Evolutionary conservation across 179 eudicot genomes (phyloP), one percentile per base, ranked within the genome.

Genomic region (Silene coronaria): DNA sequence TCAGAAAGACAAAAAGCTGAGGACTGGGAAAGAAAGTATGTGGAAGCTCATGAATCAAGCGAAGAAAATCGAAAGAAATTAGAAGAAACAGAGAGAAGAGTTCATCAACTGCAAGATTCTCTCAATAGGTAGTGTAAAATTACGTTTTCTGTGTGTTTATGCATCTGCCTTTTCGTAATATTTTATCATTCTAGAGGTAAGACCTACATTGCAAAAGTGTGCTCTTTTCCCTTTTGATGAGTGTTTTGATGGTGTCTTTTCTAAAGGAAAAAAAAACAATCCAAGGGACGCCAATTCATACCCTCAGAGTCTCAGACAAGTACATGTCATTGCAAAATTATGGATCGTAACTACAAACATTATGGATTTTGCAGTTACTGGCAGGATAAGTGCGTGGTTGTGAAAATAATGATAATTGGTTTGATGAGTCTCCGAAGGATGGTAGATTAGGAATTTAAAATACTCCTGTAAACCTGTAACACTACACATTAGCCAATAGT

Each of bases 81-180:
- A 51, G 97, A 90, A 82, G 97, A 92, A 83, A 87, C 91, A 63
- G 93, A 92, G 78, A 85, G 61, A 82, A 88, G 87, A 88, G 90
- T 87, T 71, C 84, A 81, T 72, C 90, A 87, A 68, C 91, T 90
- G 82, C 93, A 92, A 85, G 91, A 90, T 63, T 84, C 90, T 73
- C 76, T 90, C 80, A 89, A 79, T 80, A 90, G 96, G 97, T 89
- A 86, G 48, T 73, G 73, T 65, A 60, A 32, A 76, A 51, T 70
- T 74, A 69, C 48, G 45, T 65, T 67, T 53, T 57, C 60, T 63
- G 70, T 46, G 46, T 53, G 69, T 57, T 66, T 42, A 12, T 60
- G 30, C 75, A 27, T 30, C 58, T 16, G 57, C 2, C 36, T 17
- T 63, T 72, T n/a, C 34, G 11, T 11, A 38, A 10, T 3, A 64